A percentile compares a stretch with the other conserved stretches of the same genome.
phyloP scores from a whole-genome alignment of 306 rosid species.

The Cyamopsis tetragonoloba region DNA sequence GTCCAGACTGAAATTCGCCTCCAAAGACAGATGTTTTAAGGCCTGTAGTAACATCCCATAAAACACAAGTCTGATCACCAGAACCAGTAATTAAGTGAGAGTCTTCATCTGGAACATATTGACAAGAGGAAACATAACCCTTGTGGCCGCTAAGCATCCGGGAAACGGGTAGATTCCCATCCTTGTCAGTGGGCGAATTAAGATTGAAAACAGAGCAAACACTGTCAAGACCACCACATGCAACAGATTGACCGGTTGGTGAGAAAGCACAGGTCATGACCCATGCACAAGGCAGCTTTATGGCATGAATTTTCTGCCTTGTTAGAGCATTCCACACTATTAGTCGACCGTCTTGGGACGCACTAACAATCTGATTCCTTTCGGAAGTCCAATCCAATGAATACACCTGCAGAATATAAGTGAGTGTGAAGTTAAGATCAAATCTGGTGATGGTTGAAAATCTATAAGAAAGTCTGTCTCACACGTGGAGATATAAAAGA shows the following conservation, averaged over 20 bases:
- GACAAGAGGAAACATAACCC: constrained; percentile 83
- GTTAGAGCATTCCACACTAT: constrained; percentile 93
- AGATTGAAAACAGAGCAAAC: constrained; percentile 84
- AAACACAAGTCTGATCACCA: constrained; percentile 84
- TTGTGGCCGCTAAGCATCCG: constrained; percentile 80
- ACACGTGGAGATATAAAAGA: neutral
- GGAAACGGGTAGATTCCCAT: constrained; percentile 60
- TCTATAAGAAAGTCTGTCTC: neutral
- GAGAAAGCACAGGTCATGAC: constrained; percentile 90
- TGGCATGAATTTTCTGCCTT: constrained; percentile 79
- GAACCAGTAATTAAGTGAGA: constrained; percentile 78
- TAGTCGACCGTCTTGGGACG: constrained; percentile 84
- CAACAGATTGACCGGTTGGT: constrained; percentile 77
- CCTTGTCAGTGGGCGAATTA: constrained; percentile 62
- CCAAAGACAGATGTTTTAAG: constrained; percentile 86
- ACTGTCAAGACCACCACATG: constrained; percentile 91
- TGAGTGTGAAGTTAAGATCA: neutral
- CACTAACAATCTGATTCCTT: constrained; percentile 81
- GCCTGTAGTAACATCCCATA: constrained; percentile 89
- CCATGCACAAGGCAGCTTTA: constrained; percentile 92
- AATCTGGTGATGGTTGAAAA: neutral
- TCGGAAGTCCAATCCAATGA: constrained; percentile 88
- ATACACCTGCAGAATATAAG: constrained; percentile 55
- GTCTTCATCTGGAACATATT: constrained; percentile 83
- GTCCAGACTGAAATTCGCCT: constrained; percentile 93